Conservation (phyloP, 225 moss, liverwort and hornwort genomes). For the Pseudisothecium myosuroides region DNA sequence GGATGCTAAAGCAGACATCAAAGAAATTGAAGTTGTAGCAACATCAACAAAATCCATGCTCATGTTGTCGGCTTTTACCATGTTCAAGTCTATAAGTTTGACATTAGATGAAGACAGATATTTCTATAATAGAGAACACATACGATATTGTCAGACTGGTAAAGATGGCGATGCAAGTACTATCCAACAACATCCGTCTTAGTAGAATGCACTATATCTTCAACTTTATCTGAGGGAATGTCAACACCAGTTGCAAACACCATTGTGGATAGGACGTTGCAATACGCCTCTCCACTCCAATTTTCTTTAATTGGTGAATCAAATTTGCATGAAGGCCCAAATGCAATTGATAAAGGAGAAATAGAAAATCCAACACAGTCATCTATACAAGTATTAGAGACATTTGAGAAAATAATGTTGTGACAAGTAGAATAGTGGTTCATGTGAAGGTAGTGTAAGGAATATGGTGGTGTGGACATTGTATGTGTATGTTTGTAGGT, state of each 20-base stretch:
- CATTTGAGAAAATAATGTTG: fast-evolving
- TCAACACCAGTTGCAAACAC: fast-evolving
- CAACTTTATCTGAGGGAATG: fast-evolving
- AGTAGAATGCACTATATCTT: too few species aligned
- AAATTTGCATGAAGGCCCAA: fast-evolving
- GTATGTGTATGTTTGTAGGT: fast-evolving
- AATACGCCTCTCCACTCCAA: background rate
- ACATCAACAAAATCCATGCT: too few species aligned
- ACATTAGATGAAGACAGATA: too few species aligned
- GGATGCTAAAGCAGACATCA: too few species aligned
- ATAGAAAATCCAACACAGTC: fast-evolving
- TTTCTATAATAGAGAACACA: too few species aligned
- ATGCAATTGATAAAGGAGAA: background rate
- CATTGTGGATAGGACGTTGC: background rate
- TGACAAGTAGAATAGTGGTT: background rate
- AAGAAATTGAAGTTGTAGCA: too few species aligned
- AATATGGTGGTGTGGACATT: background rate
- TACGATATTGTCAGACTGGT: fast-evolving
- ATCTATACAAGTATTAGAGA: background rate
- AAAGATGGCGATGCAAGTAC: too few species aligned
- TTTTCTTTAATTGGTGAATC: fast-evolving
- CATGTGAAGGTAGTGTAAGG: background rate
- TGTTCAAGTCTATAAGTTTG: too few species aligned
- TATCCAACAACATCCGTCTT: too few species aligned
- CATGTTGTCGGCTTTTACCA: fast-evolving